A percentile compares a stretch with the other conserved stretches of the same genome.
These are phyloP conservation scores for Tolypocladium pustulatum DNA, from an alignment of 2,329 filamentous ascomycete species.

Conservation along the genomic window DNA sequence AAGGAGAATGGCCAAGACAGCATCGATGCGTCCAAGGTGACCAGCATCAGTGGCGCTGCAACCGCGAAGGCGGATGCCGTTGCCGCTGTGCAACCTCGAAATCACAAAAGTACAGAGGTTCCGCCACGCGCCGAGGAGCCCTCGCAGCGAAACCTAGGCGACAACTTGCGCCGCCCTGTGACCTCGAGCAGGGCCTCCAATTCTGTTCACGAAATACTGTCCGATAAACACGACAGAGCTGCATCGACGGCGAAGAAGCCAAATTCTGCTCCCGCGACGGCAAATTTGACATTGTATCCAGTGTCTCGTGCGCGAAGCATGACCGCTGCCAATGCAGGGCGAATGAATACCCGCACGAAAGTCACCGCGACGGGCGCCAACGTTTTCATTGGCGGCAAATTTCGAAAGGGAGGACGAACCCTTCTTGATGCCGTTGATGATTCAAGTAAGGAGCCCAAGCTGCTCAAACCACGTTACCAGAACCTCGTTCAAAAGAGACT, in stretches of 20 bases:
- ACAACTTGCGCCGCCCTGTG: not conserved
- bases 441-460: slow-evolving; percentile 26
- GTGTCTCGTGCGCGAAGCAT: not conserved
- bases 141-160: not conserved
- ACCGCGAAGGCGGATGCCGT: too few species aligned
- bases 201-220: not conserved
- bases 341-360: not conserved
- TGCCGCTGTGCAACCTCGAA: not conserved
- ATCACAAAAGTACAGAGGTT: too few species aligned
- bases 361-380: slow-evolving; percentile 17
- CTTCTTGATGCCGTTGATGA: slow-evolving; percentile 30
- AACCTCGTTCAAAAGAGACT: slow-evolving; percentile 31
- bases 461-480: slow-evolving; percentile 24
- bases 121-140: not conserved
- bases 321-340: not conserved
- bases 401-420: slow-evolving; percentile 21
- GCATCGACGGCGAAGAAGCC: not conserved
- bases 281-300: not conserved
- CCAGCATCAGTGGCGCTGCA: too few species aligned
- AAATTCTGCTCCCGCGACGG: not conserved
- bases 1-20: not conserved
- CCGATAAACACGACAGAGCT: not conserved
- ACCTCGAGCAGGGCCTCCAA: not conserved
- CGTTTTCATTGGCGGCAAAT: slow-evolving; percentile 34
- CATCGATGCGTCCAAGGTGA: not conserved